These are phyloP conservation scores for Mediolabrus comicus DNA, from an alignment of 108 stramenopile species.

Conservation along the genomic window DNA sequence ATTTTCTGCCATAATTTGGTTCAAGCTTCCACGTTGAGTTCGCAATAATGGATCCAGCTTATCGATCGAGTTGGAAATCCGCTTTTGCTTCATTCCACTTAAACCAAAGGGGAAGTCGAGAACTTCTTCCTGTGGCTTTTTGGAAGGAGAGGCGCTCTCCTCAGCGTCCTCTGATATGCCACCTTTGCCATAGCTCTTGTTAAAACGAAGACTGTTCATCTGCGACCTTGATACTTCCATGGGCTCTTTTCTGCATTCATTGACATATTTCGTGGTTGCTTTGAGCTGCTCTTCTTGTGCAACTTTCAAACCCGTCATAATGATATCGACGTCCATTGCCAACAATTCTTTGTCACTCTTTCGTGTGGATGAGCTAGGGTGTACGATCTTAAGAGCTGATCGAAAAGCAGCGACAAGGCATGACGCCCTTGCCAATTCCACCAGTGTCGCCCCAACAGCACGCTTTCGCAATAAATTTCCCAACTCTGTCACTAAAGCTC, in stretches of 20 bases:
- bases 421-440: slow-evolving; percentile 78
- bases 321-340: slow-evolving; percentile 87
- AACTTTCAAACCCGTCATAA: slow-evolving; percentile 82
- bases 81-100: slow-evolving; percentile 61
- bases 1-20: slow-evolving; percentile 51
- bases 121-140: slow-evolving; percentile 73
- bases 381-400: slow-evolving; percentile 84
- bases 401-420: slow-evolving; percentile 84
- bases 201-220: slow-evolving; percentile 30
- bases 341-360: slow-evolving; percentile 77
- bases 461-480: slow-evolving; percentile 74
- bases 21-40: slow-evolving; percentile 37
- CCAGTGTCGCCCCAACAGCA: slow-evolving; percentile 69
- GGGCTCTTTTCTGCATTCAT: slow-evolving; percentile 75
- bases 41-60: slow-evolving; percentile 44
- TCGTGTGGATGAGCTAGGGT: slow-evolving; percentile 83
- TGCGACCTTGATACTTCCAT: slow-evolving; percentile 49
- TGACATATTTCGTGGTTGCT: slow-evolving; percentile 68
- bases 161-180: slow-evolving; percentile 15
- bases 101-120: slow-evolving; percentile 84
- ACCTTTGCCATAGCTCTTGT: slow-evolving; percentile 23
- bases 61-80: slow-evolving; percentile 28
- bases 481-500: slow-evolving; percentile 76
- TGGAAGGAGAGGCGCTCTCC: slow-evolving; percentile 21
- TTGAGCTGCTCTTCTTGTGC: slow-evolving; percentile 89